Conservation (phyloP, 208 protist genomes). For the Trichomonas vaginalis region DNA sequence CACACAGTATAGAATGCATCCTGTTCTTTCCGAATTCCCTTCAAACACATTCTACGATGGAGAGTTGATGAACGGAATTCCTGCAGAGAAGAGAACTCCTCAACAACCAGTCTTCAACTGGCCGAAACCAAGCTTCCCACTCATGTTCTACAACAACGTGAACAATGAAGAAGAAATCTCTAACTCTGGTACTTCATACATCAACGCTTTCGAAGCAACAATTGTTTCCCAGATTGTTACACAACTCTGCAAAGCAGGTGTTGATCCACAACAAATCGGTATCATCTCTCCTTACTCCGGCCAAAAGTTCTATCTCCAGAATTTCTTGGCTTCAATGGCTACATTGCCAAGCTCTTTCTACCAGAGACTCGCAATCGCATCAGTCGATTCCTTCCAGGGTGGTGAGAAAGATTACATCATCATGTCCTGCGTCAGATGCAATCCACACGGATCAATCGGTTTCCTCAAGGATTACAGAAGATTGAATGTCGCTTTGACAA, state of each 20-base stretch:
- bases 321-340: constrained; percentile 58
- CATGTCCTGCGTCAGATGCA: constrained; percentile 78
- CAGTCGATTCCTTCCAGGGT: constrained; percentile 74
- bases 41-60: constrained; percentile 89
- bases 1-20: constrained; percentile 95
- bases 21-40: constrained; percentile 70
- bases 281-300: constrained; percentile 90
- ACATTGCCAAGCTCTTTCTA: constrained; percentile 45
- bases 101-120: constrained; percentile 54
- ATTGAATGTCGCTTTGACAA: constrained; percentile 86
- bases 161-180: constrained; percentile 66
- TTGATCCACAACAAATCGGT: constrained; percentile 68
- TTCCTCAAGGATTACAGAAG: constrained; percentile 78
- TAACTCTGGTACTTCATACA: constrained; percentile 70
- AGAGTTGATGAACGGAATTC: constrained; percentile 77
- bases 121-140: constrained; percentile 58
- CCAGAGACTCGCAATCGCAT: constrained; percentile 67
- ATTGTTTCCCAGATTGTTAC: constrained; percentile 72
- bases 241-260: constrained; percentile 54
- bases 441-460: constrained; percentile 69
- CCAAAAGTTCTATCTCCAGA: constrained; percentile 68
- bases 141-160: constrained; percentile 70
- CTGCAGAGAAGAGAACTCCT: constrained; percentile 44
- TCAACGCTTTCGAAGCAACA: constrained; percentile 70
- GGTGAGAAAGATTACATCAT: constrained; percentile 94